These are phyloP conservation scores for Ettlia oleoabundans DNA, from an alignment of 139 green algal genomes.

Conservation along the genomic window DNA sequence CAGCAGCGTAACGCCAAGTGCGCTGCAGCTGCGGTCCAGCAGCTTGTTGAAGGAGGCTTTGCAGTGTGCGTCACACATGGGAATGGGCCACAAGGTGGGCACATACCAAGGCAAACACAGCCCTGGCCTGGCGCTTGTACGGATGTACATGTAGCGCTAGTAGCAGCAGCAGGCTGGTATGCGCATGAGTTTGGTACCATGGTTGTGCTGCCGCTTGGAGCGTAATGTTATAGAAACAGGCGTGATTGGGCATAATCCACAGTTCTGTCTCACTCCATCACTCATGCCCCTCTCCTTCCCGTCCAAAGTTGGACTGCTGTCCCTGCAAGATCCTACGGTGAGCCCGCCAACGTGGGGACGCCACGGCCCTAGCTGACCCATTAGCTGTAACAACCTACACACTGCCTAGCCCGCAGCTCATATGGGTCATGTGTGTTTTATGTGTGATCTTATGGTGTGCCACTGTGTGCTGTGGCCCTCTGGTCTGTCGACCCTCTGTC, in stretches of 20 bases:
- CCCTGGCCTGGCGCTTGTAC: no score
- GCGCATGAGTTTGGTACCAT: no score
- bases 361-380: not conserved
- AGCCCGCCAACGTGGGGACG: not conserved
- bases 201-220: no score
- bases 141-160: no score
- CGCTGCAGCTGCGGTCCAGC: slow-evolving; percentile 18
- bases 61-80: slow-evolving; percentile 43
- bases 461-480: no score
- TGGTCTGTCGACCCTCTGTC: no score
- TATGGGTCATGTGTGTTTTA: not conserved
- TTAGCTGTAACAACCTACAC: not conserved
- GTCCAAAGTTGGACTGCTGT: slow-evolving; percentile 39
- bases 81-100: slow-evolving; percentile 46
- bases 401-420: not conserved
- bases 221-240: no score
- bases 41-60: slow-evolving; percentile 11
- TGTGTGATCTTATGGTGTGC: no score
- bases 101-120: no score
- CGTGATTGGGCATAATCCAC: no score
- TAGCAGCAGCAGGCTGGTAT: no score
- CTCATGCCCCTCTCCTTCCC: not conserved
- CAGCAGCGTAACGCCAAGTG: not conserved
- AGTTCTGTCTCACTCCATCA: no score
- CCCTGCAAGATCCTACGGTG: slow-evolving; percentile 24